Evolutionary conservation across 768 basidiomycete genomes (phyloP), one percentile per base, ranked within the genome.

Genomic region (Tulasnella sp.): DNA sequence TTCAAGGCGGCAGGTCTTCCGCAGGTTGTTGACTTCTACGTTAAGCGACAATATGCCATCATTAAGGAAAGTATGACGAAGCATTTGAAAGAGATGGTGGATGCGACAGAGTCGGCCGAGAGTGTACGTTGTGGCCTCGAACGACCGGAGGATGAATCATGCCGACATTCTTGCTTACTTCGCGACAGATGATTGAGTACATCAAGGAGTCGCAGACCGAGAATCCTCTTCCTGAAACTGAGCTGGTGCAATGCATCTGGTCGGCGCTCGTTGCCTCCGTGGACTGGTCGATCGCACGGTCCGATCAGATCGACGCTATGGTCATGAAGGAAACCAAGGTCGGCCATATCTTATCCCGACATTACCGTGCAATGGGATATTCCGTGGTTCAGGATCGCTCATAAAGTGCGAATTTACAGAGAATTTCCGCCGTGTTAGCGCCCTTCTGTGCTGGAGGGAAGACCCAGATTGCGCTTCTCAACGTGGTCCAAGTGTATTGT

Each of bases 11-110:
- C 88, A 73, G 88, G 87, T 22, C 83, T 97, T 22, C 81, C 88
- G n/a, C 87, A 89, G 76, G 87, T 98, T 52, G 89, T 91, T 2
- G 96, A 98, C 17, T 98, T 94, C 93, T 98, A 91, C 86, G 87
- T 88, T 62, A 97, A 95, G 85, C 90, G 89, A 79, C 92, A 94
- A 78, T 88, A 89, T 73, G 89, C 88, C 71, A 87, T 89, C 72
- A 87, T 92, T 76, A 94, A 91, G 80, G 92, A 95, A 72, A 83
- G 84, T 59, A 86, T 95, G 75, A 81, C 89, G 77, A 84, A 83
- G 76, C 87, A 88, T 29, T 83, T 93, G 70, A 87, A 86, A 72
- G 89, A 89, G 73, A 83, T 90, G 78, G 86, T 88, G 71, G 89
- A 89, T 76, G 86, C 84, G 59, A 89, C 87, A 65, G 92, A 94